Conservation (phyloP, 2,329 filamentous ascomycete species). For the Penicillium sp. region DNA sequence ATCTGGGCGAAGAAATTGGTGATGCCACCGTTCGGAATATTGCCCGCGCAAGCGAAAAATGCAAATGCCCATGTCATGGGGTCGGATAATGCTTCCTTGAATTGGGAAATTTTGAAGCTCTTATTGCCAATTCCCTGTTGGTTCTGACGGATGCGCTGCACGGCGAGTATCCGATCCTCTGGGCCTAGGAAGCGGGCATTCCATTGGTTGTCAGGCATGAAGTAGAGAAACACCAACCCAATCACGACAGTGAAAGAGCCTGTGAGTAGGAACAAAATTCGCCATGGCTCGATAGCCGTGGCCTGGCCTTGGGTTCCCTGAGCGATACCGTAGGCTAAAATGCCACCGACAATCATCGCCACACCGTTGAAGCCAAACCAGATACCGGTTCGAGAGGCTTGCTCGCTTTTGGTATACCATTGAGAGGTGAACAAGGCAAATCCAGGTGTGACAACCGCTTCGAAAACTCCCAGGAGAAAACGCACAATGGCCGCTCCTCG, state of each 20-base stretch:
- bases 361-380: constrained; percentile 23
- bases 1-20: constrained; percentile 22
- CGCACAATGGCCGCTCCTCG: constrained; percentile 24
- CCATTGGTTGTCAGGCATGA: constrained; percentile 17
- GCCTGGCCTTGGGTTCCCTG: background rate
- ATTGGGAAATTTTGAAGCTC: constrained; percentile 16
- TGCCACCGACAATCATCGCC: constrained; percentile 12
- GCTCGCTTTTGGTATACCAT: constrained; percentile 20
- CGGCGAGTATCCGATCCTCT: constrained; percentile 11
- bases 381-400: constrained; percentile 16
- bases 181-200: constrained; percentile 16
- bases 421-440: constrained; percentile 53
- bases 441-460: constrained; percentile 59
- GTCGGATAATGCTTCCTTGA: constrained; percentile 18
- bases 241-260: constrained; percentile 15
- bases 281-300: constrained; percentile 10
- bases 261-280: constrained; percentile 18
- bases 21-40: constrained; percentile 22
- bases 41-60: constrained; percentile 14
- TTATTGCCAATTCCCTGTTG: constrained; percentile 18
- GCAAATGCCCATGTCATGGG: constrained; percentile 16
- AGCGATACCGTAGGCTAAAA: constrained; percentile 15
- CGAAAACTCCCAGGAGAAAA: constrained; percentile 51
- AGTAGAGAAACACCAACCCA: constrained; percentile 10
- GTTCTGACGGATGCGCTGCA: constrained; percentile 20